Conservation (phyloP, 1,284 basidiomycete genomes). For the Fomitopsis schrenkii region DNA sequence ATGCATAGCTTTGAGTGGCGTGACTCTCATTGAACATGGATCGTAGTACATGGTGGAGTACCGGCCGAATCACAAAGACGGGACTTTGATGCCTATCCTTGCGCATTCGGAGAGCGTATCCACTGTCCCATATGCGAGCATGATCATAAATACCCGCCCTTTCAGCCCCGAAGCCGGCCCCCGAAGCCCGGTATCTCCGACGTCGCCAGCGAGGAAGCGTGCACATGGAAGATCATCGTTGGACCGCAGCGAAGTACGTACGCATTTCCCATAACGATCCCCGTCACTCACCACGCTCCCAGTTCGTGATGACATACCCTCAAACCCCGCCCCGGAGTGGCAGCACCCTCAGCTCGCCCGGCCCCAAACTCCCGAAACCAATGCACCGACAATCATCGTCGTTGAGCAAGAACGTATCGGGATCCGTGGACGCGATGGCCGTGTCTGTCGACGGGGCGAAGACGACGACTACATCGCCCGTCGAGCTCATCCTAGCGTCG, state of each 20-base stretch:
- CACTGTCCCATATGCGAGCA: conserved; percentile 3
- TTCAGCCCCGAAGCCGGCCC: conserved; percentile 10
- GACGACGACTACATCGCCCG: conserved; percentile 33
- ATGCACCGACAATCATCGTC: conserved; percentile 13
- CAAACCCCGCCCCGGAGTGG: conserved; percentile 26
- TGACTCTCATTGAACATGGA: neutral
- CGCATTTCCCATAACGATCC: neutral
- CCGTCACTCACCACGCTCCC: neutral
- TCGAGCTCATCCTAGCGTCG: conserved; percentile 47
- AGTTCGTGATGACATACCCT: conserved; percentile 25
- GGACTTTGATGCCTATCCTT: conserved; percentile 13
- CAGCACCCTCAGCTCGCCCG: conserved; percentile 21
- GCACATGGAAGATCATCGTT: conserved; percentile 15
- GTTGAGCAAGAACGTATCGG: conserved; percentile 7
- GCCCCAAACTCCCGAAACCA: conserved; percentile 9
- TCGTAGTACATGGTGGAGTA: conserved; percentile 27
- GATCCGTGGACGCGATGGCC: conserved; percentile 10
- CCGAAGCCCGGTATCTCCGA: conserved; percentile 8
- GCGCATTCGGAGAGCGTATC: conserved; percentile 16
- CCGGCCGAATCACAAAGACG: conserved; percentile 15
- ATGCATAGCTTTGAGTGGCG: neutral
- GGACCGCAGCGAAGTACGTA: conserved; percentile 10
- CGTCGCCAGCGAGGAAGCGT: conserved; percentile 18
- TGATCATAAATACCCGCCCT: conserved; percentile 8
- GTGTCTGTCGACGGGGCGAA: conserved; percentile 14